phyloP scores from a whole-genome alignment of 1,284 basidiomycete species.

The Ustilago lituana region DNA sequence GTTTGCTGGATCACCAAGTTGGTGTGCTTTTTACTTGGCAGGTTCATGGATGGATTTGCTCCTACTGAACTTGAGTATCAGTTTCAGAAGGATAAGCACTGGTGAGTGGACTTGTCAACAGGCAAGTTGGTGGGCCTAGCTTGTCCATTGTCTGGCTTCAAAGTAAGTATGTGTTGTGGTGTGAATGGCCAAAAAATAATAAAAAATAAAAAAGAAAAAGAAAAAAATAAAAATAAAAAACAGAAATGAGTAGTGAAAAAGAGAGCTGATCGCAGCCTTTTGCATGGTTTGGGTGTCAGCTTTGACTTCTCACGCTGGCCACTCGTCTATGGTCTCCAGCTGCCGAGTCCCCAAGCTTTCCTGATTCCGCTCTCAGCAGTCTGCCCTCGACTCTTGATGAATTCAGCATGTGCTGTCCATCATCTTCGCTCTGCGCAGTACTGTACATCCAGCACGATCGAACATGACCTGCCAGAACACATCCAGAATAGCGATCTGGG shows the following conservation, averaged over 20 bases:
- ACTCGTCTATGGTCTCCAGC: constrained; percentile 1
- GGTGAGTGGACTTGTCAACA: neutral
- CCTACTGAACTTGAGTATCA: too few species aligned
- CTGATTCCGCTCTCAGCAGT: constrained; percentile 1
- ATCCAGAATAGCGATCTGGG: constrained; percentile 6
- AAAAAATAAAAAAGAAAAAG: constrained; percentile 3
- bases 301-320: constrained; percentile 10
- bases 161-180: too few species aligned
- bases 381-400: neutral
- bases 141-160: too few species aligned
- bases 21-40: too few species aligned
- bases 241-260: too few species aligned
- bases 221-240: neutral
- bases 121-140: too few species aligned
- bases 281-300: constrained; percentile 14
- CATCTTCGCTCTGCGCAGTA: too few species aligned
- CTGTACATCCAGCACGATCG: too few species aligned
- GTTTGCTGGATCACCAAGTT: neutral
- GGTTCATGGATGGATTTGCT: too few species aligned
- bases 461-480: neutral
- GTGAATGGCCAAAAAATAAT: neutral
- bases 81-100: neutral
- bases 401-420: neutral
- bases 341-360: constrained; percentile 1
- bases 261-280: too few species aligned